A percentile compares a stretch with the other conserved stretches of the same genome.
phyloP scores from a whole-genome alignment of 1,139 yeast species.

The Blastobotrys malaysiensis region DNA sequence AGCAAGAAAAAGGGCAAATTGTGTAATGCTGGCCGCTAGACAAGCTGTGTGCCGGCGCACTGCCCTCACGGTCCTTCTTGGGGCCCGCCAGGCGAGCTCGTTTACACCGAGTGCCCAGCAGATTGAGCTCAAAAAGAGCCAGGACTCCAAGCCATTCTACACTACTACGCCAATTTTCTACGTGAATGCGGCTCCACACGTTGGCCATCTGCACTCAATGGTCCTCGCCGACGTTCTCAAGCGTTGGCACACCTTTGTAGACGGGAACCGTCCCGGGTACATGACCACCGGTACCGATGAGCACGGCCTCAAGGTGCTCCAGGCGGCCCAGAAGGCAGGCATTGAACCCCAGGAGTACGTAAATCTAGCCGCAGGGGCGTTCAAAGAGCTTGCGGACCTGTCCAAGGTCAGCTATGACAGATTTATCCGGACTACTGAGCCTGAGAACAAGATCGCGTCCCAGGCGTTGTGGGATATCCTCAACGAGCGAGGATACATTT shows the following conservation, averaged over 20 bases:
- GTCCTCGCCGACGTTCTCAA: slow-evolving; percentile 70
- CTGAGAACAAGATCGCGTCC: slow-evolving; percentile 66
- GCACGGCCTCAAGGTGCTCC: slow-evolving; percentile 88
- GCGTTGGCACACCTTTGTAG: slow-evolving; percentile 59
- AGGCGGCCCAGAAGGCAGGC: slow-evolving; percentile 56
- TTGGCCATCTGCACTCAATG: slow-evolving; percentile 92
- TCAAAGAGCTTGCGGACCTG: slow-evolving; percentile 52
- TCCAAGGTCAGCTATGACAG: slow-evolving; percentile 61
- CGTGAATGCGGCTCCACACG: slow-evolving; percentile 92
- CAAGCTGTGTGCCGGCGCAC: background rate
- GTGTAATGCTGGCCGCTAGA: background rate
- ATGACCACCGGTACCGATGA: slow-evolving; percentile 95
- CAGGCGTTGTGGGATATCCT: slow-evolving; percentile 63
- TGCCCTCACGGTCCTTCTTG: background rate
- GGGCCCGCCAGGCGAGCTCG: background rate
- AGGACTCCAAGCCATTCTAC: slow-evolving; percentile 34
- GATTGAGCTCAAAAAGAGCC: background rate
- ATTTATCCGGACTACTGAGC: slow-evolving; percentile 87
- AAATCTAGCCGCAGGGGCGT: slow-evolving; percentile 61
- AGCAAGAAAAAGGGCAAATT: background rate
- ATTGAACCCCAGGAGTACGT: slow-evolving; percentile 63
- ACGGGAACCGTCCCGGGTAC: slow-evolving; percentile 40
- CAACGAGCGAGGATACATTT: slow-evolving; percentile 57
- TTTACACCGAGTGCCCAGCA: background rate
- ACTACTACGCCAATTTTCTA: slow-evolving; percentile 93